Evolutionary conservation across 1,284 basidiomycete species (phyloP), one percentile per base, ranked within the genome.

Genomic region (Golubevia pallescens): DNA sequence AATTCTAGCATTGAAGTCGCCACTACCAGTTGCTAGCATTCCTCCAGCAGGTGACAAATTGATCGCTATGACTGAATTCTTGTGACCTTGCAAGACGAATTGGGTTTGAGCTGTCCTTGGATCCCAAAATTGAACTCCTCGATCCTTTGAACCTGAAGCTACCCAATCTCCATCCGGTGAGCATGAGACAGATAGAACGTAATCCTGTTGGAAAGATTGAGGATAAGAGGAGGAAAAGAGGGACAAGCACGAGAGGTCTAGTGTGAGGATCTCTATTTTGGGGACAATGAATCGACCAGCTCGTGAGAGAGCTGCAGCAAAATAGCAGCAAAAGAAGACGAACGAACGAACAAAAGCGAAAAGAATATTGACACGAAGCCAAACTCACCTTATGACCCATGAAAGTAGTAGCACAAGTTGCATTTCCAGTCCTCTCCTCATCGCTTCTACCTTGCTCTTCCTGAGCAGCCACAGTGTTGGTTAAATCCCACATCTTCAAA

Each of bases 51-150:
- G 91, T 71, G 91, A 92, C 56, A 94, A 87, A 78, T 93, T 92
- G 79, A 95, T 92, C 21, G 92, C 93, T 73, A 94, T 94, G 68
- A 95, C 93, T 90, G 67, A 92, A 84, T 95, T 95, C 86, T 93
- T 94, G 86, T 95, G 93, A 1, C 93, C 93, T 85, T 94, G 93
- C 5, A 96, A 87, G 88, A 93, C 91, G 73, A 93, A 90, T 80
- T 94, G 93, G 54, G 92, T 89, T 6, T 28, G 28, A 6, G 28
- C 28, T 6, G 28, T 28, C 28, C 6, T 2, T 28, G 28, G 28
- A 6, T 28, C 28, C 28, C 28, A 28, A 54, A 85, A 82, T 67
- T 85, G 81, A 2, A 85, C 81, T 13, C 82, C 79, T 1, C 81
- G 60, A 67, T 85, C 82, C 51, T 85, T 85, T 54, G 70, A 74